Conservation (phyloP, 805 yeast genomes). For the Yarrowia yakushimensis region DNA sequence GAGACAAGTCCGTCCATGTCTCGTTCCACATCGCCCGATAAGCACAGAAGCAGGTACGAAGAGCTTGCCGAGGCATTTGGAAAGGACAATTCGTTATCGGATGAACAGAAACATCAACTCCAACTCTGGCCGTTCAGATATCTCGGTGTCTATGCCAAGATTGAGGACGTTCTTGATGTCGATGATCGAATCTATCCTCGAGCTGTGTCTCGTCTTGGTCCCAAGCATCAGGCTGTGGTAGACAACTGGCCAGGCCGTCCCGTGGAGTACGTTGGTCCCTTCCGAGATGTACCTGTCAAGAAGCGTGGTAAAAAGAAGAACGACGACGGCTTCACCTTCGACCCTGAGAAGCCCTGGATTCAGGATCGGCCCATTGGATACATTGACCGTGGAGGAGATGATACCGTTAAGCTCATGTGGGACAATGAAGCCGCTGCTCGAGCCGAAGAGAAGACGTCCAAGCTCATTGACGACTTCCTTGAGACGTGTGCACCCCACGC, state of each 20-base stretch:
- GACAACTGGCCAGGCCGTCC: slow-evolving; percentile 64
- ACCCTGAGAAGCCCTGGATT: slow-evolving; percentile 50
- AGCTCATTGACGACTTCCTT: slow-evolving; percentile 51
- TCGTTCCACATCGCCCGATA: slow-evolving; percentile 9
- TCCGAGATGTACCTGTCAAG: slow-evolving; percentile 27
- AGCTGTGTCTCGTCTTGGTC: slow-evolving; percentile 72
- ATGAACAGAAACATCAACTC: slow-evolving; percentile 35
- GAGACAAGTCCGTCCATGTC: not conserved
- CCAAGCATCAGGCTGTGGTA: slow-evolving; percentile 59
- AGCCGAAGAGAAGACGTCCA: slow-evolving; percentile 30
- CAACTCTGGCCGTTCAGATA: slow-evolving; percentile 70
- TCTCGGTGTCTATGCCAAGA: slow-evolving; percentile 66
- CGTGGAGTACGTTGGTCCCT: slow-evolving; percentile 57
- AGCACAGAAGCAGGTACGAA: slow-evolving; percentile 28
- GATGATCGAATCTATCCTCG: slow-evolving; percentile 79
- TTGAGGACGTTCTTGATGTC: slow-evolving; percentile 73
- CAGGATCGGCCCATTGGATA: slow-evolving; percentile 78
- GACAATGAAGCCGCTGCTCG: slow-evolving; percentile 36
- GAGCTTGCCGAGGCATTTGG: slow-evolving; percentile 37
- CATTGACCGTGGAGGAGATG: slow-evolving; percentile 77
- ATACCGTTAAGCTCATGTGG: slow-evolving; percentile 65
- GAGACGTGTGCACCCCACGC: slow-evolving; percentile 57
- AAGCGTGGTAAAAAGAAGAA: slow-evolving; percentile 32
- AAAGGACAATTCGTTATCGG: slow-evolving; percentile 32
- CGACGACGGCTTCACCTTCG: slow-evolving; percentile 16